A percentile compares a stretch with the other conserved stretches of the same genome.
Evolutionary conservation across 345 rosid species (phyloP).

Genomic region (Eucalyptus albens): DNA sequence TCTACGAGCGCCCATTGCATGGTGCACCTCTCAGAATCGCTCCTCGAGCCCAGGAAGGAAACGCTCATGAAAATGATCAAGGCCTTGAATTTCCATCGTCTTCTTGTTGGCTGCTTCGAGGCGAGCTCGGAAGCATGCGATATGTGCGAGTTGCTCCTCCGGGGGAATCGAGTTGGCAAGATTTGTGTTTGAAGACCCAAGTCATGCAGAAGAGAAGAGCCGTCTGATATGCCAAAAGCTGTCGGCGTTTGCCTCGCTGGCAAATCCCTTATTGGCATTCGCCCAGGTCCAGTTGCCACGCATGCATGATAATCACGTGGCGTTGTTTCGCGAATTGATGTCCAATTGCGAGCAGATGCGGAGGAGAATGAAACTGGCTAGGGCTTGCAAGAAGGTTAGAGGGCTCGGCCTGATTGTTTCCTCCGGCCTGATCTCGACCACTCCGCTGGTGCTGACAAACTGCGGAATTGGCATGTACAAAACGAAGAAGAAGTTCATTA

Average conservation of each 20-base stretch:
- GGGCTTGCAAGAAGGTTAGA: slow-evolving; percentile 30
- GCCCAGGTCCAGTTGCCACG: slow-evolving; percentile 12
- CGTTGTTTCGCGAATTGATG: slow-evolving; percentile 30
- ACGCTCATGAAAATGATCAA: slow-evolving; percentile 20
- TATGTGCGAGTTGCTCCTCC: slow-evolving; percentile 58
- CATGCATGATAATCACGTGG: slow-evolving; percentile 26
- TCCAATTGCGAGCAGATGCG: slow-evolving; percentile 23
- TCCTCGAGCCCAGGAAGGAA: slow-evolving; percentile 54
- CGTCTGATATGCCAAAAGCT: slow-evolving; percentile 31
- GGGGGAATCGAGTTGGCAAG: slow-evolving; percentile 22
- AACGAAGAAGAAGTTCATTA: too few species aligned
- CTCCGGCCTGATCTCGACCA: slow-evolving; percentile 21
- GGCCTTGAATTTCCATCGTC: slow-evolving; percentile 19
- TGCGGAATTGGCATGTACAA: too few species aligned
- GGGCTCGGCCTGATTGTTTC: slow-evolving; percentile 28
- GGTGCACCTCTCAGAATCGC: slow-evolving; percentile 37
- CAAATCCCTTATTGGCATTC: slow-evolving; percentile 43
- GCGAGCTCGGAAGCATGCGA: slow-evolving; percentile 42
- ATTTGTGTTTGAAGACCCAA: neutral
- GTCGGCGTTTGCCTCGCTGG: slow-evolving; percentile 22
- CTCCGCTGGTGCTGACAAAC: slow-evolving; percentile 29
- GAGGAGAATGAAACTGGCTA: slow-evolving; percentile 24
- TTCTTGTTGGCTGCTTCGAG: slow-evolving; percentile 42
- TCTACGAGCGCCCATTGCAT: neutral
- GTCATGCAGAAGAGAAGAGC: neutral